These are phyloP conservation scores for Celoporthe dispersa DNA, from an alignment of 2,329 filamentous ascomycete species.

Conservation along the genomic window DNA sequence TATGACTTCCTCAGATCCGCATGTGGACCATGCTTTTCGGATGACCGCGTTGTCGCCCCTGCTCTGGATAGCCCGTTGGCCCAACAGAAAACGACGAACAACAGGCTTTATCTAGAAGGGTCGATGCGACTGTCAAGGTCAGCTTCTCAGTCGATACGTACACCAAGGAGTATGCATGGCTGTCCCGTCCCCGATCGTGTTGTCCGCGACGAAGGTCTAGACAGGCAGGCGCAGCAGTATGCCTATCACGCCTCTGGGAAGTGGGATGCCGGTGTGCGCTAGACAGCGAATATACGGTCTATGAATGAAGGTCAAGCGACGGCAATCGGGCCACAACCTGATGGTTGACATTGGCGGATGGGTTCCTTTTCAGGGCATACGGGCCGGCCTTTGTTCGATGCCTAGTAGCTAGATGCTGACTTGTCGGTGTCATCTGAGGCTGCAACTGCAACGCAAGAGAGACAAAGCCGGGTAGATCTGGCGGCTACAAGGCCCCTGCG, in stretches of 20 bases:
- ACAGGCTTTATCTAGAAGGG: constrained; percentile 7
- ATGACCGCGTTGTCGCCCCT: neutral
- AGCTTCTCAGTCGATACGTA: constrained; percentile 5
- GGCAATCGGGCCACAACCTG: no score
- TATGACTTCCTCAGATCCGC: neutral
- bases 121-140: constrained; percentile 9
- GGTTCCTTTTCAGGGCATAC: neutral
- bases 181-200: constrained; percentile 13
- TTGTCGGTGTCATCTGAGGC: neutral
- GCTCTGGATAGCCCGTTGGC: constrained; percentile 10
- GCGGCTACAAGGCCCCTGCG: no score
- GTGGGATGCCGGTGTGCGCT: neutral
- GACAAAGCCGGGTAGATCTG: neutral
- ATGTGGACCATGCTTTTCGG: neutral
- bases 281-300: neutral
- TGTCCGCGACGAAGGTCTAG: neutral
- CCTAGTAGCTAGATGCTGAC: neutral
- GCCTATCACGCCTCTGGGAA: neutral
- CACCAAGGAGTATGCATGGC: constrained; percentile 1
- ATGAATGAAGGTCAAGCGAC: neutral
- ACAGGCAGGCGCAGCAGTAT: neutral
- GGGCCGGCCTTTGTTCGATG: neutral
- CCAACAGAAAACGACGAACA: constrained; percentile 13
- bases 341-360: neutral
- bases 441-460: neutral